phyloP scores from a whole-genome alignment of 495 filamentous ascomycete genomes.

The Penicillium samsonianum region DNA sequence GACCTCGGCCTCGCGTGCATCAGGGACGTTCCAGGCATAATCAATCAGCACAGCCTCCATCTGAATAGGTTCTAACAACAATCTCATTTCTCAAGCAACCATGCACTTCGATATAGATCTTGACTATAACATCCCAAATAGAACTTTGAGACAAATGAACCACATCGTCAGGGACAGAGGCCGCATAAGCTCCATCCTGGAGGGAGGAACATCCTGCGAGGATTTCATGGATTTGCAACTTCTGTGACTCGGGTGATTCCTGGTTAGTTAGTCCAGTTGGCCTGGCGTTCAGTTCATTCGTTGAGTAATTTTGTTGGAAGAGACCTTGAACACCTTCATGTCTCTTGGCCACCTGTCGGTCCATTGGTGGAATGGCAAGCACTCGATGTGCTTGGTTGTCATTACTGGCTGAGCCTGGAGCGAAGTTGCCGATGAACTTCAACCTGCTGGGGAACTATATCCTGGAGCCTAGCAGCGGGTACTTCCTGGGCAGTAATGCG shows the following conservation, averaged over 20 bases:
- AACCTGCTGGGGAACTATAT: conserved; percentile 10
- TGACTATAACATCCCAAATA: too few relatives aligned
- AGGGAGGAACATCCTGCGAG: conserved; percentile 20
- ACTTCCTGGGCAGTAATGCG: conserved; percentile 23
- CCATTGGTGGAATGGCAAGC: conserved; percentile 11
- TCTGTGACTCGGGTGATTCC: conserved; percentile 29
- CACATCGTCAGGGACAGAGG: too few relatives aligned
- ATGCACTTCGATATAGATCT: too few relatives aligned
- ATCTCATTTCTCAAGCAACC: too few relatives aligned
- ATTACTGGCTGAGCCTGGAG: conserved; percentile 18
- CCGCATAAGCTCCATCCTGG: conserved; percentile 22
- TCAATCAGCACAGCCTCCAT: conserved; percentile 92
- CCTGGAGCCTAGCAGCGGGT: conserved; percentile 18
- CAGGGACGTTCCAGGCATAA: conserved; percentile 95
- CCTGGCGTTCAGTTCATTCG: conserved; percentile 11
- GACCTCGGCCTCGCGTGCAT: conserved; percentile 94
- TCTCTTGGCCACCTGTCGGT: conserved; percentile 9
- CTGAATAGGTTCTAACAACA: too few relatives aligned
- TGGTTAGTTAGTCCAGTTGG: conserved; percentile 32
- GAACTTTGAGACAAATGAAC: too few relatives aligned
- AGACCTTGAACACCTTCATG: conserved; percentile 20
- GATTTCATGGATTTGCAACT: conserved; percentile 20
- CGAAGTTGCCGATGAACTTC: conserved; percentile 20
- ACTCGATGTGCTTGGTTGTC: conserved; percentile 20
- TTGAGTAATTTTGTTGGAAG: conserved; percentile 13